Base-by-base conservation (phyloP, 352 stramenopile genomes). In the Albugo laibachii region DNA sequence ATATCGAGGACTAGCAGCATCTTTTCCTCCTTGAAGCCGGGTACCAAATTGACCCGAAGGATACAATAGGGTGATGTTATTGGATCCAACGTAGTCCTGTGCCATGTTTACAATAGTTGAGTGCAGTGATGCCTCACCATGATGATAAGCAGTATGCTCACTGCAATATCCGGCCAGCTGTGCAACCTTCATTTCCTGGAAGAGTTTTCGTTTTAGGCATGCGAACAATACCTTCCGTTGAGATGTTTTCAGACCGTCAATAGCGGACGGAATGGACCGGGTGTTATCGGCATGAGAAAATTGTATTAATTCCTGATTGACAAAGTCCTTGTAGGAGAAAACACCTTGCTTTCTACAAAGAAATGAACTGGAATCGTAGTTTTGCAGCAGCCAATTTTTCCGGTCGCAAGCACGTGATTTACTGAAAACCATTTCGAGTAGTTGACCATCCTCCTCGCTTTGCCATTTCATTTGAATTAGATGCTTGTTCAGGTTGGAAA, bases 41-140 rank as follows among this genome's bases (percentile, higher is more conserved):
- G 96, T 99, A 40, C 96, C 96, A 65, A 99, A 99, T 65, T 99
- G 96, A 35, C 96, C 96, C 6, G 79, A 94, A 13, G 96, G 96
- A 36, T 78, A 91, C 31, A 99, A 62, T 14, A 99, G 73, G 43
- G 96, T 96, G 21, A 99, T 61, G 58, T 99, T 99, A 68, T 99
- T 99, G 11, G 88, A 84, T 14, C 95, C 95, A 16, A 97, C 86
- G 48, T 92, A 99, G 49, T 95, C 86, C 58, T 99, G 96, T 27
- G 96, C 96, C 94, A 99, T 99, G 47, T 93, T 92, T 16, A 99
- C 79, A 57, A 99, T 99, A 36, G 96, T 98, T 41, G 83, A 89
- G 48, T 96, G 85, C 8, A 99, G 67, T 15, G 92, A 98, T 41
- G 78, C 80, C 61, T 99, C 96, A 34, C 96, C 96, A 66, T 99